Base-by-base conservation (phyloP, 129 eudicot species). In the Cynara cardunculus region DNA sequence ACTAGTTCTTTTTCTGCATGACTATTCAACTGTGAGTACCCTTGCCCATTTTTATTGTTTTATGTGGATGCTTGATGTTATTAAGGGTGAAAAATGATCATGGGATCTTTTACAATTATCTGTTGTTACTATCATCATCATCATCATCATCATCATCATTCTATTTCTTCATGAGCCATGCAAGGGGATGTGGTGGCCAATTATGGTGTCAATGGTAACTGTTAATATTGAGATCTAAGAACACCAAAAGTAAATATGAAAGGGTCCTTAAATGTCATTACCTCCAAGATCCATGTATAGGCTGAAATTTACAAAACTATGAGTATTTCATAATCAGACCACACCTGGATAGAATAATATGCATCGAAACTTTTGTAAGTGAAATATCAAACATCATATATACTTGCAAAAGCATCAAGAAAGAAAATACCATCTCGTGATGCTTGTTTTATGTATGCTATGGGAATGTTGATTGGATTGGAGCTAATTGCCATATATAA, bases 371-470 rank as follows among this genome's bases (percentile, higher is more conserved):
- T 46, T 46, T 46, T 46, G 59, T 12, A 13, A 46, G 19, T 46
- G 59, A 46, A 46, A 13, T 12, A 13, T 13, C 59, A 46, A 46
- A 46, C 59, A 35, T 35, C 59, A n/a, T 44, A 25, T 41, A 44
- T 73, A 44, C 34, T 21, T 73, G 77, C 77, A 73, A 73, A 73
- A 14, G 35, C n/a, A 41, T 75, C 31, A 28, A 75, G 68, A 75
- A 19, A 25, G 78, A 49, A 25, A 44, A 16, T 26, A 41, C 32
- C 26, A 18, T 46, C 41, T 46, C 2, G 22, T 74, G 78, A 74
- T 49, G 28, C 25, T 49, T 16, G 53, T 41, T 10, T 41, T 41
- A 46, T 2, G 5, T 46, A 14, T 46, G 59, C 18, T 13, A 46
- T 46, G 16, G 1, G 16, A 39, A 39, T 39, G 49, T 39, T 39